Base-by-base conservation (phyloP, 352 stramenopile species). In the Globisporangium apiculatum region DNA sequence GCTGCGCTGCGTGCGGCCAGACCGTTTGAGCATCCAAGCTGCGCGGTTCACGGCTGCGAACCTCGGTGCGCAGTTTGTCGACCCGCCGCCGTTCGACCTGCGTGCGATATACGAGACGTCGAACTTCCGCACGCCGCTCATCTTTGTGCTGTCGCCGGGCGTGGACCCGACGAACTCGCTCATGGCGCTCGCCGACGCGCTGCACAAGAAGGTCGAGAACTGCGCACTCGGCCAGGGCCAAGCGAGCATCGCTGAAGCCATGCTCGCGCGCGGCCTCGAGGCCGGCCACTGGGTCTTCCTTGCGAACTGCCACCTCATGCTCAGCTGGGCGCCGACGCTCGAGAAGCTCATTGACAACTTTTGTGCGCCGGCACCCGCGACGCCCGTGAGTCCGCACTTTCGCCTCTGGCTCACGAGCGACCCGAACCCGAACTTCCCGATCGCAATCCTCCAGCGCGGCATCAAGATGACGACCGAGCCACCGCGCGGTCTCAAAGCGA, bases 381-480 rank as follows among this genome's bases (percentile, higher is more conserved):
- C 75, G 15, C 24, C 24, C 24, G 75, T 96, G 38, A 95, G 98
- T 55, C 68, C 73, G 15, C 76, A 95, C 36, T 98, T 98, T 62
- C 77, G 95, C 1, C 65, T 98, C 9, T 98, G 95, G 95, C 75
- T 98, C 2, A 94, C 89, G 6, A 97, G 88, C 46, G 92, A 86
- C 46, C 95, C 95, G 15, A 96, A 90, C 43, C 88, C 93, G 3
- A 95, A 97, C 51, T 98, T 98, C 60, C 95, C 95, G 1, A 98
- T 98, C 35, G 83, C 93, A 9, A 95, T 98, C 38, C 74, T 98
- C 36, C 95, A 98, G 64, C 76, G 89, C 7, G 87, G 88, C 1
- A 92, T 98, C 71, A 98, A 98, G 67, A 98, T 98, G 87, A 98
- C 95, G 7, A 98, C 92, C 1, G 94, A 98, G 58, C 95, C 95